Base-by-base conservation (phyloP, 345 rosid genomes). In the Pugionium dolabratum region DNA sequence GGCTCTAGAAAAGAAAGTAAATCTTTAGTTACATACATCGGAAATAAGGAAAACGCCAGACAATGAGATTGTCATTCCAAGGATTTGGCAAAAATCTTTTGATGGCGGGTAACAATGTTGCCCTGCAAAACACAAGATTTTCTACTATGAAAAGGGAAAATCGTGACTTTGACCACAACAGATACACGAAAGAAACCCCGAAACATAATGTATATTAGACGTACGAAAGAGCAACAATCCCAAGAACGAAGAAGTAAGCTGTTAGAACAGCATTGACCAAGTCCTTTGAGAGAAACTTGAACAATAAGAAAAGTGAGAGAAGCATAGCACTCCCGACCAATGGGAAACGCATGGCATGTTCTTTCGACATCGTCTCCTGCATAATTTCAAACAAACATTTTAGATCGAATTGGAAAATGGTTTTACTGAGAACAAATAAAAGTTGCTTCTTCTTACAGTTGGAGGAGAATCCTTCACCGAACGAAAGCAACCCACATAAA, bases 271-370 rank as follows among this genome's bases (percentile, higher is more conserved):
- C 87, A 67, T 94, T 94, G 69, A 94, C 97, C 90, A 94, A 67
- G 75, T 94, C 96, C 79, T 94, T 91, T 0, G 96, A 89, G 61
- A 91, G 84, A 79, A 91, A 94, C 80, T 94, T 94, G 87, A 94
- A 91, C 70, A 94, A 86, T 66, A 94, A 81, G 84, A 94, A 90
- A 70, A 94, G 82, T 4, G 99, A 94, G 45, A 94, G 68, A 77
- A 94, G 79, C 97, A 94, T 83, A 11, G 99, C 97, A 79, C 99
- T 94, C 70, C 99, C 99, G 54, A 94, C 90, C 67, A 94, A 85
- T 1, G 99, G 99, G 74, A 94, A 91, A 67, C 97, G 96, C 99
- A 94, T 94, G 4, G 99, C 99, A 75, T 94, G 99, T 53, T 94
- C 95, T 41, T 83, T 88, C 7, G 97, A 94, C 99, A 94, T 88